Conservation (phyloP, 1,284 basidiomycete species). For the Cystobasidium sp. region DNA sequence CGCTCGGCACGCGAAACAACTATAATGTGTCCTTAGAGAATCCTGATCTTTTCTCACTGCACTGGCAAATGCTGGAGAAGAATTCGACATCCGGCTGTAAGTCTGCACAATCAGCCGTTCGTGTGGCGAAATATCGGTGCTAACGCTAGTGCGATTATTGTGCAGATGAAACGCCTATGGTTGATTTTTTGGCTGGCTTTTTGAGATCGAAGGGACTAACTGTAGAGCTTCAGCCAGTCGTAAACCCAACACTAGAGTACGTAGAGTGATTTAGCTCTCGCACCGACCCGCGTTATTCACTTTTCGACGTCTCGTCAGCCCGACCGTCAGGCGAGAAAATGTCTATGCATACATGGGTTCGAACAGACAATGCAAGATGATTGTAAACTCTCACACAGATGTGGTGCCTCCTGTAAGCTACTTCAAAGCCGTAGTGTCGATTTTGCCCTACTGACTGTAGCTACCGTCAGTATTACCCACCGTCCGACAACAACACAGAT, state of each 20-base stretch:
- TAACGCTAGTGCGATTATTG: not conserved
- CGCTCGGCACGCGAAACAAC: slow-evolving; percentile 26
- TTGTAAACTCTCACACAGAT: slow-evolving; percentile 35
- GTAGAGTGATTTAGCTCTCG: not conserved
- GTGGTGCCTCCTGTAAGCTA: slow-evolving; percentile 33
- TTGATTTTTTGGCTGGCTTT: slow-evolving; percentile 19
- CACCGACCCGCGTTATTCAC: not conserved
- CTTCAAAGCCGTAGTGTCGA: not conserved
- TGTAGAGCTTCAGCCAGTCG: slow-evolving; percentile 24
- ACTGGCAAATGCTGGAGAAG: slow-evolving; percentile 33
- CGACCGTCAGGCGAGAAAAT: slow-evolving; percentile 24
- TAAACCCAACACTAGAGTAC: slow-evolving; percentile 29
- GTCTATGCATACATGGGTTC: slow-evolving; percentile 36
- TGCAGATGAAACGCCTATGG: slow-evolving; percentile 25
- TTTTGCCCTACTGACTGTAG: not conserved
- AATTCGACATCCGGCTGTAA: slow-evolving; percentile 28
- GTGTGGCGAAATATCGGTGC: not conserved
- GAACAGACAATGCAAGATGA: slow-evolving; percentile 19
- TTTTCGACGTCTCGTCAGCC: not conserved
- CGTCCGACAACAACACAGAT: slow-evolving; percentile 27
- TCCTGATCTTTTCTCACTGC: slow-evolving; percentile 25
- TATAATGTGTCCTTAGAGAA: slow-evolving; percentile 37
- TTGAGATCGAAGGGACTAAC: slow-evolving; percentile 27
- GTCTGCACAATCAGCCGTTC: not conserved
- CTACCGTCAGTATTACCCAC: slow-evolving; percentile 4